These are phyloP conservation scores for Cutaneotrichosporon spelunceum DNA, from an alignment of 1,284 basidiomycete species.

Conservation along the genomic window DNA sequence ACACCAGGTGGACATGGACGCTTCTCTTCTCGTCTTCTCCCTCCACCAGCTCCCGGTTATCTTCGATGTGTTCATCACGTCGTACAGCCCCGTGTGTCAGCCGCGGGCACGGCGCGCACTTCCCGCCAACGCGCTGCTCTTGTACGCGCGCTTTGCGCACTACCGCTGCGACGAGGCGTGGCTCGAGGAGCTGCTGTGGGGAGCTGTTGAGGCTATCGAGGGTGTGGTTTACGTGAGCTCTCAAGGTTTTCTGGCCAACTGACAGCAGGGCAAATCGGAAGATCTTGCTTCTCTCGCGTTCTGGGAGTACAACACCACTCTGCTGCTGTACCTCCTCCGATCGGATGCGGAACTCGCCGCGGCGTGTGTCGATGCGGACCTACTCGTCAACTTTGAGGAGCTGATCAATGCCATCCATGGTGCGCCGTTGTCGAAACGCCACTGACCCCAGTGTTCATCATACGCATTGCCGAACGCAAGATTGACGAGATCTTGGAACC, in stretches of 20 bases:
- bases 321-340: conserved; percentile 84
- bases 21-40: conserved; percentile 87
- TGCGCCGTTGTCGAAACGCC: conserved; percentile 46
- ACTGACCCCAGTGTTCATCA: conserved; percentile 73
- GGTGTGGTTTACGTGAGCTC: conserved; percentile 77
- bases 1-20: conserved; percentile 54
- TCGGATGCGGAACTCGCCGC: conserved; percentile 72
- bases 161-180: conserved; percentile 79
- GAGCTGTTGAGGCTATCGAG: conserved; percentile 87
- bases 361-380: conserved; percentile 67
- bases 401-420: conserved; percentile 92
- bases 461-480: conserved; percentile 82
- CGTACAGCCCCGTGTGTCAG: conserved; percentile 56
- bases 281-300: conserved; percentile 83
- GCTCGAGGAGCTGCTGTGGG: conserved; percentile 86
- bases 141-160: conserved; percentile 81
- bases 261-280: conserved; percentile 66
- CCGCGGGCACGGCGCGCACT: conserved; percentile 63
- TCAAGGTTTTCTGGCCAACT: conserved; percentile 18
- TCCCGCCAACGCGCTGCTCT: conserved; percentile 76
- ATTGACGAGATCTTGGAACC: conserved; percentile 83
- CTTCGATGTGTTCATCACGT: conserved; percentile 75
- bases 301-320: conserved; percentile 88
- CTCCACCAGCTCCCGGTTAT: conserved; percentile 70
- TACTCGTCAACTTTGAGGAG: conserved; percentile 58